Conservation (phyloP, 1,139 yeast species). For the Magnusiomyces sp. region DNA sequence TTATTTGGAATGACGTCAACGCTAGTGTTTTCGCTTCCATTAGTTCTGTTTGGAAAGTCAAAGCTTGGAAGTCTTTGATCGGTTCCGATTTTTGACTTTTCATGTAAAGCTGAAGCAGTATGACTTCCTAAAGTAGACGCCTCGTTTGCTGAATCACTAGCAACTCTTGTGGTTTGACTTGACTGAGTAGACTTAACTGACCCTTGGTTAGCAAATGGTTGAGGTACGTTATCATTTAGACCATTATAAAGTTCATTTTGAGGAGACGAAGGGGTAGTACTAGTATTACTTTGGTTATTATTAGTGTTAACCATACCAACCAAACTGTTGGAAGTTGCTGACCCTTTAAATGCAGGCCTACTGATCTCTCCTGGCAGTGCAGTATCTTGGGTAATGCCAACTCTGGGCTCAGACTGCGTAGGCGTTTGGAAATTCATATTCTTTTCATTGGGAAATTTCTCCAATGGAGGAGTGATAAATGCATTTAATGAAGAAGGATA, state of each 20-base stretch:
- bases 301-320: constrained; percentile 1
- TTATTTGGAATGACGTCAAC: too few species aligned
- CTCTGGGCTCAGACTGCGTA: constrained; percentile 29
- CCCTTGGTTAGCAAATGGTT: neutral
- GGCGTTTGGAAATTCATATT: constrained; percentile 21
- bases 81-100: neutral
- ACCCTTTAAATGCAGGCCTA: constrained; percentile 20
- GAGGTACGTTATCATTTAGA: neutral
- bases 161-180: neutral
- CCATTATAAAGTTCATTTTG: neutral
- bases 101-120: neutral
- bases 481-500: constrained; percentile 10
- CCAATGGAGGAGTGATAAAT: neutral
- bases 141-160: neutral
- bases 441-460: constrained; percentile 1
- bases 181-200: constrained; percentile 1
- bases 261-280: neutral
- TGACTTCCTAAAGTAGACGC: constrained; percentile 2
- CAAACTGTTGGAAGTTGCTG: constrained; percentile 2
- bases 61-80: neutral
- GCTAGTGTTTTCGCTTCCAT: neutral
- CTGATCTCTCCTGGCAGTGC: constrained; percentile 33
- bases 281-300: neutral
- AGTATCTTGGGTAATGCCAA: constrained; percentile 30
- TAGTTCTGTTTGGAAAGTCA: neutral